Conservation (phyloP, 306 rosid species). For the Lagenaria siceraria region DNA sequence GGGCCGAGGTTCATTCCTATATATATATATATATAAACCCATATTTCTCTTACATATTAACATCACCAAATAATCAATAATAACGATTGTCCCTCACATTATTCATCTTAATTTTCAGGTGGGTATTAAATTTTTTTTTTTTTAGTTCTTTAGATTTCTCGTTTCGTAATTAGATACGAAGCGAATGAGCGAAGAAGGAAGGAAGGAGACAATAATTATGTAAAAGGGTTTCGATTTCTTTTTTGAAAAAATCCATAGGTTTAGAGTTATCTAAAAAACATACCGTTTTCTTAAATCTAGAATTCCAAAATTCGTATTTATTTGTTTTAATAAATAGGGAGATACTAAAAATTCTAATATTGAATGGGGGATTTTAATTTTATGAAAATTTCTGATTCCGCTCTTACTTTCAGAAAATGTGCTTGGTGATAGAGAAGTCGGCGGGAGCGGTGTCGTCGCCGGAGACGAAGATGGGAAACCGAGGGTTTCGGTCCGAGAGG, state of each 20-base stretch:
- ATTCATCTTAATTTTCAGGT: too few relatives aligned
- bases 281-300: neutral
- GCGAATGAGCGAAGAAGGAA: neutral
- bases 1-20: neutral
- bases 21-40: too few relatives aligned
- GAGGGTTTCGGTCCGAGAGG: neutral
- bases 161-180: too few relatives aligned
- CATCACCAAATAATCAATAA: too few relatives aligned
- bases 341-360: too few relatives aligned
- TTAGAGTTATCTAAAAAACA: neutral
- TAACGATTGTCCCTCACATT: too few relatives aligned
- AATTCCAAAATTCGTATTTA: neutral
- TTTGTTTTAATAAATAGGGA: neutral
- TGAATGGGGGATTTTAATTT: too few relatives aligned
- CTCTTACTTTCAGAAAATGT: neutral
- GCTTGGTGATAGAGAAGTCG: neutral
- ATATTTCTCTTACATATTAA: too few relatives aligned
- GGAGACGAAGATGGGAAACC: neutral
- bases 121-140: too few relatives aligned
- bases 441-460: neutral
- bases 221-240: neutral
- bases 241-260: neutral
- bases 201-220: neutral
- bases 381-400: neutral
- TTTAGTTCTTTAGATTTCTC: too few relatives aligned